A percentile compares a stretch with the other conserved stretches of the same genome.
Conservation (phyloP, 2,329 filamentous ascomycete species). For the Pseudonectria buxi region DNA sequence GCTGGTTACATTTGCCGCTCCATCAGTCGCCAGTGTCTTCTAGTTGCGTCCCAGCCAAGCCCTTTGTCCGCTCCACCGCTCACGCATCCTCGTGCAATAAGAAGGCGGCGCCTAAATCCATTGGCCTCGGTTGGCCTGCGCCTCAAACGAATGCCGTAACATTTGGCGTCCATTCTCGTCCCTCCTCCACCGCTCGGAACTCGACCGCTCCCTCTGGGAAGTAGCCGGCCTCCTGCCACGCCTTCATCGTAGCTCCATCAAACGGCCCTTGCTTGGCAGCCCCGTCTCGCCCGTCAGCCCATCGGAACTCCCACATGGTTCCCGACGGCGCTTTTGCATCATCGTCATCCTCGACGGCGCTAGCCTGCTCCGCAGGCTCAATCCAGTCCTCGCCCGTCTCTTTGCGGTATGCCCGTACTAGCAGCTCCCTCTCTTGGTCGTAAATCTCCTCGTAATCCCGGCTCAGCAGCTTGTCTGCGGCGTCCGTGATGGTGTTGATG, state of each 20-base stretch:
- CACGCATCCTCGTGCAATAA: no score
- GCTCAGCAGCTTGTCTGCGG: constrained; percentile 78
- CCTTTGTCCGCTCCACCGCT: no score
- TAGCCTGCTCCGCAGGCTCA: constrained; percentile 32
- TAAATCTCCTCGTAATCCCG: constrained; percentile 87
- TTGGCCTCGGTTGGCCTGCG: constrained; percentile 9
- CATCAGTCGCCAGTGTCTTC: no score
- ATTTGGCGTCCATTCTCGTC: constrained; percentile 45
- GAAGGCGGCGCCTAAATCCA: no score
- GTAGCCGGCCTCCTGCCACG: constrained; percentile 88
- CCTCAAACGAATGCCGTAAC: constrained; percentile 44
- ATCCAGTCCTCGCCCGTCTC: constrained; percentile 86
- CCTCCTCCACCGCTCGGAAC: constrained; percentile 55
- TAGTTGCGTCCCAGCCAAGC: constrained; percentile 1
- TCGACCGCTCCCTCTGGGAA: constrained; percentile 74
- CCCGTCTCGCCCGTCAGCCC: constrained; percentile 80
- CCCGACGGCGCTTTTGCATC: constrained; percentile 12
- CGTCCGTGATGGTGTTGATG: constrained; percentile 79
- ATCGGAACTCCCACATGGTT: constrained; percentile 76
- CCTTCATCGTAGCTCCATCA: constrained; percentile 76
- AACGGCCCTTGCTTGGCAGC: constrained; percentile 79
- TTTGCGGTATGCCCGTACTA: constrained; percentile 74
- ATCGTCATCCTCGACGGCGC: constrained; percentile 10
- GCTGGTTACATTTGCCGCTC: no score
- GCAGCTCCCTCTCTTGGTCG: constrained; percentile 74